These are phyloP conservation scores for Solanum lignicaule DNA, from an alignment of 257 asterid genomes.

Conservation along the genomic window DNA sequence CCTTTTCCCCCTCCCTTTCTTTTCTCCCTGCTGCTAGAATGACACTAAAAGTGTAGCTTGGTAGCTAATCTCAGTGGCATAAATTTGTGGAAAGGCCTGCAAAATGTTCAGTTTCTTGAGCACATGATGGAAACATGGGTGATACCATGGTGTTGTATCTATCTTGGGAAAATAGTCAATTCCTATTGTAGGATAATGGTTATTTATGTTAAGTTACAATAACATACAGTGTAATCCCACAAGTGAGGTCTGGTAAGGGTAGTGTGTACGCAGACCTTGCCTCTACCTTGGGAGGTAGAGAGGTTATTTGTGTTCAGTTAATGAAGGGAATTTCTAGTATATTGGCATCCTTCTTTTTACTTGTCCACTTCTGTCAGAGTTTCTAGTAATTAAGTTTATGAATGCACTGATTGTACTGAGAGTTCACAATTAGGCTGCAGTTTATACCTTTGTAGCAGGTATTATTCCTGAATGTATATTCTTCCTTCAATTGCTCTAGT, in stretches of 20 bases:
- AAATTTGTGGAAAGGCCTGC: not conserved
- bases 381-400: not conserved
- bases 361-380: not conserved
- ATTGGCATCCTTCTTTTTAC: not conserved
- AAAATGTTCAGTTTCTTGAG: not conserved
- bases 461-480: not conserved
- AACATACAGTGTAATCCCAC: not conserved
- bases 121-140: not conserved
- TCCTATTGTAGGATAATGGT: not conserved
- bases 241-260: not conserved
- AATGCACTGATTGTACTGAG: not conserved
- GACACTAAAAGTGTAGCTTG: not conserved
- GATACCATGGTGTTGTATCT: not conserved
- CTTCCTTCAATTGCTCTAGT: not conserved
- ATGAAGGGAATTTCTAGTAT: not conserved
- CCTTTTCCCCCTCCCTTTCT: not conserved
- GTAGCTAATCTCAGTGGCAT: not conserved
- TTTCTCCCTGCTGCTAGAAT: not conserved
- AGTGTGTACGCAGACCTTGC: not conserved
- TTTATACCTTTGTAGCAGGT: not conserved
- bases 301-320: not conserved
- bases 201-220: not conserved
- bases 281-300: not conserved
- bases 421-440: not conserved
- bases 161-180: not conserved